These are phyloP conservation scores for Medicago arabica DNA, from an alignment of 306 rosid genomes.

Conservation along the genomic window DNA sequence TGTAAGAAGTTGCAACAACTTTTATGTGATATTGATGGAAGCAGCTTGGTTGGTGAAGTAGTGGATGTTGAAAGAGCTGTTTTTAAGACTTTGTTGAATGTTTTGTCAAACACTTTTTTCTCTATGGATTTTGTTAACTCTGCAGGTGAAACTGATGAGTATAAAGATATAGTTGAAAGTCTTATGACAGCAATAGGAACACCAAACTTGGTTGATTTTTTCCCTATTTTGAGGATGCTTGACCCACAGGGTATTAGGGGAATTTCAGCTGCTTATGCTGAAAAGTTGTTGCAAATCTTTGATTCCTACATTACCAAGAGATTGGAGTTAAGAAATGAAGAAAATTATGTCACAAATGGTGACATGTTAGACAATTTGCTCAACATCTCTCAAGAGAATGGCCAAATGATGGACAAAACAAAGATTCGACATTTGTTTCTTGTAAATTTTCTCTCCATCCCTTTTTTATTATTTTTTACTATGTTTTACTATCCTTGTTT, in stretches of 20 bases:
- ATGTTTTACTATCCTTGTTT: not conserved
- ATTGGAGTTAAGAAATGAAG: not conserved
- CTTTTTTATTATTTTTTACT: not conserved
- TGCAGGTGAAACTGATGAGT: slow-evolving; percentile 11
- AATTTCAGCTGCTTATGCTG: not conserved
- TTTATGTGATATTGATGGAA: not conserved
- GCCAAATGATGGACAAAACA: not conserved
- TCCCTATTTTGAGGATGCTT: slow-evolving; percentile 2
- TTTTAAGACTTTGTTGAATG: slow-evolving; percentile 16
- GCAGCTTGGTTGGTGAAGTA: not conserved
- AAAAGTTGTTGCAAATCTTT: not conserved
- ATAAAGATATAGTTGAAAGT: slow-evolving; percentile 30
- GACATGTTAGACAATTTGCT: not conserved
- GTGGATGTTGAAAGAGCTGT: slow-evolving; percentile 2
- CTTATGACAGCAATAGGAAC: slow-evolving; percentile 42
- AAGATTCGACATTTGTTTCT: slow-evolving; percentile 2
- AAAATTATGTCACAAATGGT: not conserved
- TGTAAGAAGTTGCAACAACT: slow-evolving; percentile 44
- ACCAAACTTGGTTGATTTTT: slow-evolving; percentile 50
- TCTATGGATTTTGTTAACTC: slow-evolving; percentile 50
- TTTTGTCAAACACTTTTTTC: slow-evolving; percentile 42
- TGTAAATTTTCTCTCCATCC: not conserved
- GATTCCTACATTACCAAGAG: not conserved
- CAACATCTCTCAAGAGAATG: not conserved
- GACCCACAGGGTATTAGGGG: slow-evolving; percentile 53